Conservation (phyloP, 441 rosid species). For the Euphorbia schlechtendalii region DNA sequence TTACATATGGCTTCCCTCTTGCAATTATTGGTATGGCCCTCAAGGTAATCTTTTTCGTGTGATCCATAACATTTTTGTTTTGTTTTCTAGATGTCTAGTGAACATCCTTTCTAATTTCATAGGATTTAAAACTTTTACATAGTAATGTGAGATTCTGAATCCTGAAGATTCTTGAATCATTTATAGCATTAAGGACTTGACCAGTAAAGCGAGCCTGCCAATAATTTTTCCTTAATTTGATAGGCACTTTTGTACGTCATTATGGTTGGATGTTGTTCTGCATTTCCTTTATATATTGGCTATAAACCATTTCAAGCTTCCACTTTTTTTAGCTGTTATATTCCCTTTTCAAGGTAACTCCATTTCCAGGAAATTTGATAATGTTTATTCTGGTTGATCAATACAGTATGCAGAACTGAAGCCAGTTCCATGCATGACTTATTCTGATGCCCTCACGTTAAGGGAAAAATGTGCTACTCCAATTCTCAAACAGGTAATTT, state of each 20-base stretch:
- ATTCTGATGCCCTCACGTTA: slow-evolving; percentile 61
- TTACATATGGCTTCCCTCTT: slow-evolving; percentile 94
- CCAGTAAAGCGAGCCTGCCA: no score
- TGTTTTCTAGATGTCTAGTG: no score
- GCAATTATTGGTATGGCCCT: slow-evolving; percentile 97
- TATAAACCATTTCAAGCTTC: not conserved
- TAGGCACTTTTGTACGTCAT: slow-evolving; percentile 1
- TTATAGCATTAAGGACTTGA: no score
- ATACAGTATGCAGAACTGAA: slow-evolving; percentile 88
- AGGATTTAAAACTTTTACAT: not conserved
- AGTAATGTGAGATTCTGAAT: not conserved
- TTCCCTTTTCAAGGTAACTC: no score
- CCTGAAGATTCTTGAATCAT: not conserved
- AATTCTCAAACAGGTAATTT: slow-evolving; percentile 76
- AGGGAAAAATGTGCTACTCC: slow-evolving; percentile 78
- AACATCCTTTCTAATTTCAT: not conserved
- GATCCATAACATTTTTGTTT: no score
- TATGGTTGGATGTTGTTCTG: not conserved
- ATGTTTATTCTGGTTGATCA: slow-evolving; percentile 12
- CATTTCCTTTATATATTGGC: not conserved
- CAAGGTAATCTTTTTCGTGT: slow-evolving; percentile 82
- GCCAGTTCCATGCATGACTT: slow-evolving; percentile 90
- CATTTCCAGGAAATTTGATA: not conserved
- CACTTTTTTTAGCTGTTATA: not conserved
- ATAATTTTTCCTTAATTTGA: not conserved